Percentiles rank a stretch among this genome's conserved stretches.
These are phyloP conservation scores for Helianthus tuberosus DNA, from an alignment of 129 eudicot species.

Conservation along the genomic window DNA sequence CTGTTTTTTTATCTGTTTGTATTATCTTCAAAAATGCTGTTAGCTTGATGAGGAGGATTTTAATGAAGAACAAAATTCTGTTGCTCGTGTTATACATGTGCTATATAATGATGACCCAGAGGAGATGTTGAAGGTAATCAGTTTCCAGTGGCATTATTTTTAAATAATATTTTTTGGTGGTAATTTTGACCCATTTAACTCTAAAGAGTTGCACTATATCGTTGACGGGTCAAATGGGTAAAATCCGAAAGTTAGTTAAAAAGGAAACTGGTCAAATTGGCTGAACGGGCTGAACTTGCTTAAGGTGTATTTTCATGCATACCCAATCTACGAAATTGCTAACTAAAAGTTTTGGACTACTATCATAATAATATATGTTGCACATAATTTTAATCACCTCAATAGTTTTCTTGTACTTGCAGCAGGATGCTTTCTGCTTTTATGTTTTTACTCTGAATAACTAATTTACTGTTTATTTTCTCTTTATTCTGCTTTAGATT, in stretches of 20 bases:
- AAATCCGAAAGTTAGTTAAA: neutral
- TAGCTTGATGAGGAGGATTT: constrained; percentile 99
- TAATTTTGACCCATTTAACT: neutral
- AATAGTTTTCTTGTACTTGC: neutral
- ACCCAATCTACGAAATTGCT: neutral
- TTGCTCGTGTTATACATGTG: constrained; percentile 91
- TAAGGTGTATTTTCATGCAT: neutral
- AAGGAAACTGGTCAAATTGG: neutral
- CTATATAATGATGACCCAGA: constrained; percentile 94
- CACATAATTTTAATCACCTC: neutral
- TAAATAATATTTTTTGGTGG: neutral
- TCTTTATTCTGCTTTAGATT: constrained; percentile 51
- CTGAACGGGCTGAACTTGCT: neutral
- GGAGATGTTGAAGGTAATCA: constrained; percentile 92
- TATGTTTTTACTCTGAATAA: neutral
- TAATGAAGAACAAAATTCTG: constrained; percentile 95
- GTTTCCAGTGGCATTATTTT: constrained; percentile 10
- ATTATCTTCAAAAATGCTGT: constrained; percentile 21
- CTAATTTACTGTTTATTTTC: neutral
- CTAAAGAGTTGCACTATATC: neutral
- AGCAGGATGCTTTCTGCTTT: constrained; percentile 11
- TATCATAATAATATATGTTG: neutral
- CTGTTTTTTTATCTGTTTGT: constrained; percentile 21
- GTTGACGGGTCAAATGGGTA: neutral
- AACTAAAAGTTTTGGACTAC: neutral